phyloP scores from a whole-genome alignment of 2,329 filamentous ascomycete species.

The Amesomyces nigricolor region DNA sequence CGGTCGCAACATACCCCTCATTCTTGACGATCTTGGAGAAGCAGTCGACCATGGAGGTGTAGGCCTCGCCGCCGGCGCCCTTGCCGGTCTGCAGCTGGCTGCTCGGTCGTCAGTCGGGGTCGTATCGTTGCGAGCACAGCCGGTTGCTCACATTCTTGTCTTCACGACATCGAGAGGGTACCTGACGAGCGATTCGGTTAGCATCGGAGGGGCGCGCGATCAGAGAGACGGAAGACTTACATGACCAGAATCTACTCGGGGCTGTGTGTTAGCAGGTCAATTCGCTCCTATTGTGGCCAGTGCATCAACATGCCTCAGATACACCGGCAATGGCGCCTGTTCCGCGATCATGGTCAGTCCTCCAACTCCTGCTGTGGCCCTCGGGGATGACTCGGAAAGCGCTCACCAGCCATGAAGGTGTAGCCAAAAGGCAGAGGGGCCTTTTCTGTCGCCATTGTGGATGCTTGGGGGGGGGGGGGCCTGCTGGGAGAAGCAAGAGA shows the following conservation, averaged over 20 bases:
- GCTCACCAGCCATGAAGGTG: conserved; percentile 28
- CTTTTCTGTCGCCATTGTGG: conserved; percentile 25
- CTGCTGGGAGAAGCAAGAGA: not conserved
- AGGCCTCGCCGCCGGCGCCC: conserved; percentile 69
- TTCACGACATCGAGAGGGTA: conserved; percentile 98
- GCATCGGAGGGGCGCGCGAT: conserved; percentile 21
- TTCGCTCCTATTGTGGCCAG: conserved; percentile 13
- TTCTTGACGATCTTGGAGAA: conserved; percentile 95
- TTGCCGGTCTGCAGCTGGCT: conserved; percentile 83
- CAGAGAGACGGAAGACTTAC: conserved; percentile 43
- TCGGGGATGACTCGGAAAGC: conserved; percentile 18
- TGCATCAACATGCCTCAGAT: conserved; percentile 68
- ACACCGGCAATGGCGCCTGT: conserved; percentile 90
- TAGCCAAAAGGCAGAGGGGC: conserved; percentile 27
- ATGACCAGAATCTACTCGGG: conserved; percentile 74
- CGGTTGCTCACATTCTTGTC: conserved; percentile 52
- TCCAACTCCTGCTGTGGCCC: conserved; percentile 26
- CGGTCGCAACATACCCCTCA: conserved; percentile 64
- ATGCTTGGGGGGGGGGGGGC: not conserved
- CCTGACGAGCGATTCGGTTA: conserved; percentile 47
- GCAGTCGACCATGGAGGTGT: conserved; percentile 97
- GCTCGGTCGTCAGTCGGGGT: conserved; percentile 24
- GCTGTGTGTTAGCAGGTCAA: conserved; percentile 24
- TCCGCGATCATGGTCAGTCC: conserved; percentile 27
- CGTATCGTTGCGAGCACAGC: conserved; percentile 6